Conservation (phyloP, 768 basidiomycete genomes). For the Russula sp. region DNA sequence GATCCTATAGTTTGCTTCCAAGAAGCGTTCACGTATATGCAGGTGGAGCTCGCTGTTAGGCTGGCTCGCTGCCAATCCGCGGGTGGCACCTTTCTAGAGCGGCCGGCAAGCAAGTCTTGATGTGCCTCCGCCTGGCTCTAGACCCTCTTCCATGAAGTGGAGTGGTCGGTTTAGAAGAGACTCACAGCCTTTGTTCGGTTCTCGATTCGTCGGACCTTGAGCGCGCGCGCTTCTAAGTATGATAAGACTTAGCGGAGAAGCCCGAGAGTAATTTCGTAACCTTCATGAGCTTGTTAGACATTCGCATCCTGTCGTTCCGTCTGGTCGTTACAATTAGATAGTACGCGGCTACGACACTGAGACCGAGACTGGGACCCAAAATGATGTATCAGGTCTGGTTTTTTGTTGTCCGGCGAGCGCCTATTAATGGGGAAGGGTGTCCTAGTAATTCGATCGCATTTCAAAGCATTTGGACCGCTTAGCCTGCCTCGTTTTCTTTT, state of each 20-base stretch:
- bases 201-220: constrained; percentile 6
- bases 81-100: neutral
- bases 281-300: neutral
- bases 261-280: neutral
- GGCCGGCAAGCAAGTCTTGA: neutral
- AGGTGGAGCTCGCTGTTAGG: neutral
- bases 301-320: no score
- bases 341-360: neutral
- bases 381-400: no score
- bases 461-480: constrained; percentile 8
- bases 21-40: no score
- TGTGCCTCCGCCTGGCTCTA: neutral
- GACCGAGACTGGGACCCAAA: neutral
- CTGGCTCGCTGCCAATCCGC: neutral
- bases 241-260: neutral
- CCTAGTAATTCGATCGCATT: constrained; percentile 16
- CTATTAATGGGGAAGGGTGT: constrained; percentile 12
- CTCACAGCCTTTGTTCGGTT: constrained; percentile 9
- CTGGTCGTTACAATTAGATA: no score
- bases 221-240: constrained; percentile 14
- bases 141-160: neutral
- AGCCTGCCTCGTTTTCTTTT: constrained; percentile 10
- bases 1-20: no score
- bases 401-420: neutral
- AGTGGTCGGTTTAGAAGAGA: neutral